Percentiles rank a stretch among this genome's conserved stretches.
These are phyloP conservation scores for Saccharomyces hybrid DNA, from an alignment of 1,139 yeast species.

Conservation along the genomic window DNA sequence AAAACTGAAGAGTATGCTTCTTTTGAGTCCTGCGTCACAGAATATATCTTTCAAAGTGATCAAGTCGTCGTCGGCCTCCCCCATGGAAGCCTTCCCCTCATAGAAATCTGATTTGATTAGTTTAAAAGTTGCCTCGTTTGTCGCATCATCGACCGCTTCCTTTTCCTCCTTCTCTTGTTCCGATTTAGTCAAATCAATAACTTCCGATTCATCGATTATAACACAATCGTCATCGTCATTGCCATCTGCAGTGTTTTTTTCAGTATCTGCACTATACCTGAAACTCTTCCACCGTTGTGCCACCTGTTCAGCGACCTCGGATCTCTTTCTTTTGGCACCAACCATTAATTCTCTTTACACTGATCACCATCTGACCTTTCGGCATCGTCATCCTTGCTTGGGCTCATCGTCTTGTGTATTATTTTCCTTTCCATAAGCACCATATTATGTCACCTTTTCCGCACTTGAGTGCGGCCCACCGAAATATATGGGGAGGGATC, in stretches of 20 bases:
- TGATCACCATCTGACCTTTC: background rate
- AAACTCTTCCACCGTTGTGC: constrained; percentile 4
- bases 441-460: background rate
- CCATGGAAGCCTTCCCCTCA: constrained; percentile 15
- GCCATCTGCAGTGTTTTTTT: background rate
- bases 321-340: background rate
- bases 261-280: background rate
- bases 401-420: background rate
- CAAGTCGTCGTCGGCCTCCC: constrained; percentile 18
- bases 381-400: background rate
- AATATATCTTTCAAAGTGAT: constrained; percentile 27
- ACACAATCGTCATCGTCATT: background rate
- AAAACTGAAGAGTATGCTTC: constrained; percentile 31
- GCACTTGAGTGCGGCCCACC: background rate
- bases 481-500: background rate
- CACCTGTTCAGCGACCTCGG: constrained; percentile 1
- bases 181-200: background rate
- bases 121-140: constrained; percentile 18
- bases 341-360: background rate
- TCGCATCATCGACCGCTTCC: background rate
- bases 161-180: background rate
- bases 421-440: background rate
- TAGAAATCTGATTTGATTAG: constrained; percentile 30
- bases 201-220: background rate
- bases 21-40: constrained; percentile 17